Conservation (phyloP, 257 asterid species). For the Solanum pimpinellifolium region DNA sequence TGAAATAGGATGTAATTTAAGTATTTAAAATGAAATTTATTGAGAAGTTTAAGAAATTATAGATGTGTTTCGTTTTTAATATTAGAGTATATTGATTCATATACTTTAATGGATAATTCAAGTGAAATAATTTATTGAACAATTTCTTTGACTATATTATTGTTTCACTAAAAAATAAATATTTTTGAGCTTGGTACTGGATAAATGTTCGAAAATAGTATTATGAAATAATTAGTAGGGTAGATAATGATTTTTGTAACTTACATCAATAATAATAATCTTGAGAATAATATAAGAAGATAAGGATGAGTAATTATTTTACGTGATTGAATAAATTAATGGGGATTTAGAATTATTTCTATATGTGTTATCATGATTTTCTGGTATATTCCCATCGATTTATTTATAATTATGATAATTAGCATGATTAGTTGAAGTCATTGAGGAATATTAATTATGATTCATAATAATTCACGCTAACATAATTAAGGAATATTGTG, state of each 20-base stretch:
- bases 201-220: neutral
- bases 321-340: neutral
- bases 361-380: neutral
- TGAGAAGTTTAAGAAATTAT: rapidly evolving
- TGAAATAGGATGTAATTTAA: rapidly evolving
- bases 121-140: neutral
- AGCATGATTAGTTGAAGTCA: neutral
- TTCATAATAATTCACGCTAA: neutral
- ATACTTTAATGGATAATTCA: neutral
- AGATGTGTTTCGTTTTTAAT: neutral
- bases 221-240: neutral
- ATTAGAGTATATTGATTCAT: neutral
- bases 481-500: neutral
- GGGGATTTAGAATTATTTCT: neutral
- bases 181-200: neutral
- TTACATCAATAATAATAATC: neutral
- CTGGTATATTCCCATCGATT: neutral
- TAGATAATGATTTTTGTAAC: neutral
- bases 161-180: neutral
- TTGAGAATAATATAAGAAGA: neutral
- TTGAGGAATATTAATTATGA: neutral
- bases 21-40: neutral
- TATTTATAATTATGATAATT: neutral
- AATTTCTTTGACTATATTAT: neutral
- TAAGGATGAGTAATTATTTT: neutral